phyloP scores from a whole-genome alignment of 2,329 filamentous ascomycete genomes.

The Zasmidium angulare region DNA sequence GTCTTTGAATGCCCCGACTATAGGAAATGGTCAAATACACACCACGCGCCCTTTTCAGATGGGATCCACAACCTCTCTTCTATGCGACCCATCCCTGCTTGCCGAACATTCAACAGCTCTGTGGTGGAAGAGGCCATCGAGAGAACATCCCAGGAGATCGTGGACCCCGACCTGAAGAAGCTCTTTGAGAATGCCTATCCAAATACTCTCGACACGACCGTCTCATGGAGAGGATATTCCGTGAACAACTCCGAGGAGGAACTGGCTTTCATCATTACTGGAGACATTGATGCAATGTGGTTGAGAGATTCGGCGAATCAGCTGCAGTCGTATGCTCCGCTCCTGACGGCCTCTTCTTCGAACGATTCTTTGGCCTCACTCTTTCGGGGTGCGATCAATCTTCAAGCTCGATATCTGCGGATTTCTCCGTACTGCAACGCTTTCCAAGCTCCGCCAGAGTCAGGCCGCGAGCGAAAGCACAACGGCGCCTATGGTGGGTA shows the following conservation, averaged over 20 bases:
- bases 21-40: slow-evolving; percentile 36
- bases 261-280: slow-evolving; percentile 90
- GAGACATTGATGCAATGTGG: slow-evolving; percentile 57
- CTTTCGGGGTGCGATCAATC: slow-evolving; percentile 68
- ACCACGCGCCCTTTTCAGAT: slow-evolving; percentile 42
- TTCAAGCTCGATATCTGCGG: slow-evolving; percentile 66
- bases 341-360: slow-evolving; percentile 48
- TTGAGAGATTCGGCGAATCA: slow-evolving; percentile 62
- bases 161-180: slow-evolving; percentile 61
- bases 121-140: slow-evolving; percentile 39
- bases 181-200: slow-evolving; percentile 66
- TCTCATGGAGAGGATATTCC: slow-evolving; percentile 78
- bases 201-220: slow-evolving; percentile 84
- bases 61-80: slow-evolving; percentile 45
- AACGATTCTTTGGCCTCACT: slow-evolving; percentile 60
- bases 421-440: slow-evolving; percentile 55
- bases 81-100: slow-evolving; percentile 41
- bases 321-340: slow-evolving; percentile 65
- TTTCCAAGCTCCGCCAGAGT: slow-evolving; percentile 45
- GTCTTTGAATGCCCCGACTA: slow-evolving; percentile 24
- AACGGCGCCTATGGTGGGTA: slow-evolving; percentile 41
- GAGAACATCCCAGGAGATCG: slow-evolving; percentile 33
- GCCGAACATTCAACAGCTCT: slow-evolving; percentile 40
- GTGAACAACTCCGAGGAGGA: slow-evolving; percentile 66
- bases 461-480: slow-evolving; percentile 24